phyloP scores from a whole-genome alignment of 805 yeast species.

The Naumovozyma castellii region DNA sequence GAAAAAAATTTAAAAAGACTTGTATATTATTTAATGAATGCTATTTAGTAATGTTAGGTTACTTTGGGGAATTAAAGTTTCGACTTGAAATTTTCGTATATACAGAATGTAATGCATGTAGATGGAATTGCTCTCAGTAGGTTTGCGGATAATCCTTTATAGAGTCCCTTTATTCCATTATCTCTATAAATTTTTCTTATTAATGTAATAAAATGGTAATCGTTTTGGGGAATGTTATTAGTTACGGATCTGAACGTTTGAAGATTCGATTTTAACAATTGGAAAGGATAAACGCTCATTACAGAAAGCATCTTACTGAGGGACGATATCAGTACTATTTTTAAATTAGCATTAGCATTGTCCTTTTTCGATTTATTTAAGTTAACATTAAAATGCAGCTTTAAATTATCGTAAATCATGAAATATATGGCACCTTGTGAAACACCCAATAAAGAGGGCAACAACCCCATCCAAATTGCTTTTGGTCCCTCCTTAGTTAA shows the following conservation, averaged over 20 bases:
- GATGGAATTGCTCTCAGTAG: conserved; percentile 81
- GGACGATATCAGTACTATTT: conserved; percentile 60
- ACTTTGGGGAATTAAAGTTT: neutral
- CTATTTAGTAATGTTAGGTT: neutral
- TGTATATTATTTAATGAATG: too few relatives aligned
- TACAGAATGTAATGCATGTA: conserved; percentile 80
- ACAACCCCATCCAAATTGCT: conserved; percentile 64
- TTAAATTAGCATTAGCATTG: conserved; percentile 36
- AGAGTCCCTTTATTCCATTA: conserved; percentile 63
- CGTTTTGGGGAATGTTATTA: neutral
- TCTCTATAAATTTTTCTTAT: conserved; percentile 32
- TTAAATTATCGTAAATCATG: conserved; percentile 73
- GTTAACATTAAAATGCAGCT: conserved; percentile 27
- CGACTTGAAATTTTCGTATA: conserved; percentile 53
- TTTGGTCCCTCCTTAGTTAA: conserved; percentile 44
- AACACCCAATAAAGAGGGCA: conserved; percentile 72
- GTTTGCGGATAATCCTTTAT: conserved; percentile 76
- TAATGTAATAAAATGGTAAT: conserved; percentile 25
- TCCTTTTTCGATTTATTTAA: conserved; percentile 5
- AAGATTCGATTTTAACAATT: conserved; percentile 66
- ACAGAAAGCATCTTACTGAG: conserved; percentile 61
- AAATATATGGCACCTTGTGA: conserved; percentile 86
- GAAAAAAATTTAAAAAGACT: neutral
- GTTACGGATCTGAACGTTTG: conserved; percentile 39
- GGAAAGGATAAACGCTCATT: conserved; percentile 68